A percentile compares a stretch with the other conserved stretches of the same genome.
Evolutionary conservation across 2,329 filamentous ascomycete species (phyloP).

Genomic region (Hirsutella rhossiliensis): DNA sequence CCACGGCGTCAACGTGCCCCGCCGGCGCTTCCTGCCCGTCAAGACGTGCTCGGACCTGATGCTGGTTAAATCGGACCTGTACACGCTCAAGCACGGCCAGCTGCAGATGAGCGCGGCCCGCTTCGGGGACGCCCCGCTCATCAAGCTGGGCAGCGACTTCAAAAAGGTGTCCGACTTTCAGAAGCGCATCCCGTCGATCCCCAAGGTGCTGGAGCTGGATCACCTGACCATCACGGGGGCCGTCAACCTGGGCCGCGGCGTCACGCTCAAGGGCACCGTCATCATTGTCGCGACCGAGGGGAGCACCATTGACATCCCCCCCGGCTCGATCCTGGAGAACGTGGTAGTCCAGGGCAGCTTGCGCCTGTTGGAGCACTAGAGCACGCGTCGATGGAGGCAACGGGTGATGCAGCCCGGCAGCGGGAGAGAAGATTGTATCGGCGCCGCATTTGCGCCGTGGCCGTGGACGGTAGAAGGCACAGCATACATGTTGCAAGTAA

Average conservation of each 20-base stretch:
- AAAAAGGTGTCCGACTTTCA: conserved; percentile 99
- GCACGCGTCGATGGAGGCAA: too few species aligned
- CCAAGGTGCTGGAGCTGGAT: conserved; percentile 82
- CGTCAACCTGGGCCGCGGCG: conserved; percentile 90
- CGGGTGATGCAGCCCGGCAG: too few species aligned
- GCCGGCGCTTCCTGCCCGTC: conserved; percentile 95
- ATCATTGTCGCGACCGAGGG: conserved; percentile 98
- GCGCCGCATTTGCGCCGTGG: too few species aligned
- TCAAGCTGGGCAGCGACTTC: conserved; percentile 98
- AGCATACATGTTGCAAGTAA: background rate
- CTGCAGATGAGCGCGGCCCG: conserved; percentile 92
- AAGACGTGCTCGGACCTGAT: conserved; percentile 99
- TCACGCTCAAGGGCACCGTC: conserved; percentile 94
- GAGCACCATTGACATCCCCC: conserved; percentile 94
- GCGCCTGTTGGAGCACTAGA: conserved; percentile 55
- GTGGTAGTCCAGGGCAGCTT: conserved; percentile 97
- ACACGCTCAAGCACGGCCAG: conserved; percentile 97
- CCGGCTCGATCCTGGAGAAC: conserved; percentile 94
- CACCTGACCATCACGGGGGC: conserved; percentile 96
- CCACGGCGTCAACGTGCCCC: conserved; percentile 96
- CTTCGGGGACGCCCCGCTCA: conserved; percentile 91
- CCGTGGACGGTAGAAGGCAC: background rate
- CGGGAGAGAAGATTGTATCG: too few species aligned
- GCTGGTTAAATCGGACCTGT: conserved; percentile 99
- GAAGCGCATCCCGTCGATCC: conserved; percentile 75